Conservation (phyloP, 139 green algal species). For the Tetratostichococcus sp. region DNA sequence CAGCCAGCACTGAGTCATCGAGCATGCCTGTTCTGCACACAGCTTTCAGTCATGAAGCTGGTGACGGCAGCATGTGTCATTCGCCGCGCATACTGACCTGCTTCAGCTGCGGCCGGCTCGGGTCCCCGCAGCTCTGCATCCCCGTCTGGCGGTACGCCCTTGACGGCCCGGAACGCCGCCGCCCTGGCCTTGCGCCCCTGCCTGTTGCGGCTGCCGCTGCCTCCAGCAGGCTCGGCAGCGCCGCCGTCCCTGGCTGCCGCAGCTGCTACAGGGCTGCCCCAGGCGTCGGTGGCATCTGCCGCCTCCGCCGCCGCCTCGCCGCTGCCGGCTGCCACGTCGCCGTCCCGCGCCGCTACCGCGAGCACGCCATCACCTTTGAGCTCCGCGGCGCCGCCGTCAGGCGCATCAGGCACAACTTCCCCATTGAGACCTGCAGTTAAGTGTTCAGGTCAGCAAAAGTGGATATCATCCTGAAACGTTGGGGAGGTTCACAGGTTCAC, state of each 20-base stretch:
- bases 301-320: no score
- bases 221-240: not conserved
- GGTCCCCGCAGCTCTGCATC: not conserved
- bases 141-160: not conserved
- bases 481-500: no score
- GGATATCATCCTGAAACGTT: no score
- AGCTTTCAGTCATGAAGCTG: no score
- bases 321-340: not conserved
- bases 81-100: no score
- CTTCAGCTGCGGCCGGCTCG: not conserved
- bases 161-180: not conserved
- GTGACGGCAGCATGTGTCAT: no score
- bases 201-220: not conserved
- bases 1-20: no score
- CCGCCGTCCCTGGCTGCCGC: not conserved
- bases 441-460: no score
- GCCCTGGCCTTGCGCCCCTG: not conserved
- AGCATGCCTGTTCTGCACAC: no score
- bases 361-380: no score
- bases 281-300: not conserved
- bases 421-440: slow-evolving; percentile 24
- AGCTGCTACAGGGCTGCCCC: not conserved
- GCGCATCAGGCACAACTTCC: not conserved
- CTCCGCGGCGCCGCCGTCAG: slow-evolving; percentile 4
- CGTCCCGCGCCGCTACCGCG: slow-evolving; percentile 1